Percentiles rank a stretch among this genome's conserved stretches.
Evolutionary conservation across 164 flowering plant genomes (phyloP).

Genomic region (Warburgia ugandensis): DNA sequence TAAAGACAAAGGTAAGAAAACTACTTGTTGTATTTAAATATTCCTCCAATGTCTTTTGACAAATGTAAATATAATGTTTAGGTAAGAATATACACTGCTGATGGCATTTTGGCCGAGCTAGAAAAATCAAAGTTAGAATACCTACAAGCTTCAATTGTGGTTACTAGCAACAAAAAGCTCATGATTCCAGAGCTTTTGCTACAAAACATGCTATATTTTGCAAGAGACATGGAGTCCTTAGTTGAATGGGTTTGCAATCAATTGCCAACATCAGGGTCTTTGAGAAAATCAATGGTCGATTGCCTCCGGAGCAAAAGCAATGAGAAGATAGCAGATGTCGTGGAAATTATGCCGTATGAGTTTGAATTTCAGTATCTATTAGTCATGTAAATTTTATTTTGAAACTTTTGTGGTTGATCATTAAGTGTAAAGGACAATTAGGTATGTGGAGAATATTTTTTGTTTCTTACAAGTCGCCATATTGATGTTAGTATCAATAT

Average conservation of each 20-base stretch:
- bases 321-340: constrained; percentile 26
- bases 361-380: constrained; percentile 77
- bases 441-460: no score
- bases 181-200: constrained; percentile 63
- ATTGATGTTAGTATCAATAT: no score
- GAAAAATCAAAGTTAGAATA: constrained; percentile 86
- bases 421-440: no score
- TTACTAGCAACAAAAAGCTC: constrained; percentile 51
- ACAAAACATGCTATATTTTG: constrained; percentile 51
- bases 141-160: constrained; percentile 75
- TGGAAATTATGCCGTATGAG: constrained; percentile 65
- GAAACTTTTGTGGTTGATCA: no score
- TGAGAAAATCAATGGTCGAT: constrained; percentile 76
- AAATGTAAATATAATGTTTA: constrained; percentile 9
- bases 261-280: constrained; percentile 66
- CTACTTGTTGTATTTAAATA: neutral
- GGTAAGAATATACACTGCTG: constrained; percentile 79
- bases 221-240: constrained; percentile 39
- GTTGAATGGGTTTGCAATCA: constrained; percentile 82
- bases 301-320: constrained; percentile 44
- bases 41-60: neutral
- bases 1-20: neutral
- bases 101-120: constrained; percentile 52
- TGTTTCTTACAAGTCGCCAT: no score
- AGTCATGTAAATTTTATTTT: constrained; percentile 30